Base-by-base conservation (phyloP, 257 asterid genomes). In the Penstemon barbatus region DNA sequence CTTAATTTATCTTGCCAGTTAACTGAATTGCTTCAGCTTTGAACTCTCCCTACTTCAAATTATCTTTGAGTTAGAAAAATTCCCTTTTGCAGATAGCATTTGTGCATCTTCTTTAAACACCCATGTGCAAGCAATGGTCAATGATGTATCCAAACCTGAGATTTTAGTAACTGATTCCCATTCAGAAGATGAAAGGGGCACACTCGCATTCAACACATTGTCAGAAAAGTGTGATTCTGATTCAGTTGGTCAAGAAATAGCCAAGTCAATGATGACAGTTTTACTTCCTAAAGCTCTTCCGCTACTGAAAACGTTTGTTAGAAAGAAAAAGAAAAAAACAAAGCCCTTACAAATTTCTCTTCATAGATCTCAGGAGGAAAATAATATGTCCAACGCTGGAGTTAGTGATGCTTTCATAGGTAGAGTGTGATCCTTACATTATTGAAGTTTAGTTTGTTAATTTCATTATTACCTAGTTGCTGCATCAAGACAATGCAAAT, bases 231-330 rank as follows among this genome's bases (percentile, higher is more conserved):
- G 74, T 79, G 89, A 79, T 59, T 69, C 72, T 52, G 92, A 83
- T 77, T 84, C 87, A 57, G 80, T 68, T 77, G 89, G 80, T 64
- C 85, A 79, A 68, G 93, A 86, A 41, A 61, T 88, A 75, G 77
- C 83, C 68, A 84, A 78, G 42, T 83, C 97, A 78, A 93, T 90
- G 96, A 79, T 87, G 92, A 61, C 85, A 60, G 38, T 88, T 79
- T 76, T 93, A 75, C 96, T 87, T 69, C 99, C 99, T 72, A 87
- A 71, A 77, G 91, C 97, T 76, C 79, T 89, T 78, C 97, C 97
- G 63, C 79, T 88, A 74, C 79, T 90, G 49, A 87, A 89, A 78
- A 88, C 93, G 38, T 91, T 85, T 82, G 70, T 83, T 61, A 85
- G 96, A 79, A 91, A 61, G 87, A 87, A 73, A 82, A 89, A 73